Base-by-base conservation (phyloP, 345 rosid genomes). In the Sonneratia alba region DNA sequence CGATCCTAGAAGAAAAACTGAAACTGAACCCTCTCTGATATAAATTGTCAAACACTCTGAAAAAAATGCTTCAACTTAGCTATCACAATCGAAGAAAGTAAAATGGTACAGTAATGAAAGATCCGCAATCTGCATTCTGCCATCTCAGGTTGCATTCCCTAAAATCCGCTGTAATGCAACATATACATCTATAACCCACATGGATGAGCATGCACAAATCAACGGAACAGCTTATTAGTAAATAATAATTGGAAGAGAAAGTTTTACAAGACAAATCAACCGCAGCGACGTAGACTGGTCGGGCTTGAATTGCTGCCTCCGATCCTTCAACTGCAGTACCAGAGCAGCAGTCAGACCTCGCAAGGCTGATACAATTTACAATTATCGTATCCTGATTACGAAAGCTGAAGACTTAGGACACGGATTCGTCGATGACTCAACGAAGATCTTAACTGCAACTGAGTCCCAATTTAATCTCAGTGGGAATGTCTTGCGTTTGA, bases 231-330 rank as follows among this genome's bases (percentile, higher is more conserved):
- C 59, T 6, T 53, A 53, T 19, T 18, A 19, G 18, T 16, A 18
- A 21, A 19, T 21, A 3, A 5, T 4, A 53, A 3, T 2, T 6
- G 45, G 27, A 3, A 57, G 14, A 12, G 22, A 18, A 75, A 77
- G 76, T 68, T 93, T 85, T 80, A 95, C 99, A 89, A 2, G 98
- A 86, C 73, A 95, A 83, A 86, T 90, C 98, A 81, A 95, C 85
- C 13, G 97, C 97, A 0, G 99, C 98, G 10, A 95, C 97, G 75
- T 95, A 95, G n/a, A 95, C 99, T 13, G 99, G 98, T 63, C 85
- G 78, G 8, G 97, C 97, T 75, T 86, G 83, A 72, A 80, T 77
- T 83, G 80, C 86, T 79, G 90, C 96, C 55, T 92, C 99, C 45
- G 89, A 80, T 74, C 88, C 95, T 67, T 89, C 97, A 75, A 78